phyloP scores from a whole-genome alignment of 176 grass and related monocot genomes.

The Calamus simplicifolius region DNA sequence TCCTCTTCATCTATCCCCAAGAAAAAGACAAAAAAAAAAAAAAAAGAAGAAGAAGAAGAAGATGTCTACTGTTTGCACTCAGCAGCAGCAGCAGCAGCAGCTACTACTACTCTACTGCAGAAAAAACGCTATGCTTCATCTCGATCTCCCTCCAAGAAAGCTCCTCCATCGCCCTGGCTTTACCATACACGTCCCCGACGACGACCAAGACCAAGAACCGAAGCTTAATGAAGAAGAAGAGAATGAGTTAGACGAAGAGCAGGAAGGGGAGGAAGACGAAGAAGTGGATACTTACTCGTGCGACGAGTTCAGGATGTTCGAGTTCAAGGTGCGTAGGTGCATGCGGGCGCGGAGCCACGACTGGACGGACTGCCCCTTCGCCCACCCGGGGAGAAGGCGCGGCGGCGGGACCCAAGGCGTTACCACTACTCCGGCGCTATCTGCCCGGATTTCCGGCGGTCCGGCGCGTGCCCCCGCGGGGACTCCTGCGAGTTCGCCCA shows the following conservation, averaged over 20 bases:
- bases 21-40: no score
- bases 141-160: no score
- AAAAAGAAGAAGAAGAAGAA: no score
- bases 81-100: no score
- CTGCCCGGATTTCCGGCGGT: conserved; percentile 1
- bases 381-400: conserved; percentile 59
- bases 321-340: conserved; percentile 67
- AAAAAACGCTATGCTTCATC: no score
- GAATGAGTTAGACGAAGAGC: not conserved
- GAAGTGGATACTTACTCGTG: not conserved
- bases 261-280: not conserved
- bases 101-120: no score
- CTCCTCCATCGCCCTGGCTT: no score
- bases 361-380: conserved; percentile 65
- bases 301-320: conserved; percentile 67
- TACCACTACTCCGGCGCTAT: conserved; percentile 3
- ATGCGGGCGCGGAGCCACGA: conserved; percentile 47
- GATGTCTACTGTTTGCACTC: no score
- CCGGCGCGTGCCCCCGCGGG: not conserved
- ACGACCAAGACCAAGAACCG: no score
- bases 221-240: not conserved
- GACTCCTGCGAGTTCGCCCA: conserved; percentile 2
- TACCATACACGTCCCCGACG: no score
- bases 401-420: conserved; percentile 9
- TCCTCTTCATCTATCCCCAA: no score